A percentile compares a stretch with the other conserved stretches of the same genome.
These are phyloP conservation scores for Pelargonium australe DNA, from an alignment of 441 rosid species.

Conservation along the genomic window DNA sequence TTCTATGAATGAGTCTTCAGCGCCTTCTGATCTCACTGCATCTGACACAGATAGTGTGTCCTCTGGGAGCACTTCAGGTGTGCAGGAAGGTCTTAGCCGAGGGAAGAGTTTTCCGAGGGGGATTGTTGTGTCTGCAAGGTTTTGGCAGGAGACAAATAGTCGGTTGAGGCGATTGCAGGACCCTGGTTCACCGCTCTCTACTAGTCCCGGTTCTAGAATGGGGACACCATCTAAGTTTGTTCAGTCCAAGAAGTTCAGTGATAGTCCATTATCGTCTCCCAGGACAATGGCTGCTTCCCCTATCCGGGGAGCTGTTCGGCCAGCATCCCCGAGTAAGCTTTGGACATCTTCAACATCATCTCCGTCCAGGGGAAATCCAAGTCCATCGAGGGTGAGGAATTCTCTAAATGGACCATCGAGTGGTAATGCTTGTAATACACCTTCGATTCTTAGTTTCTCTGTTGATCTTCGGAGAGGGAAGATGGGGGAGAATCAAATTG, in stretches of 20 bases:
- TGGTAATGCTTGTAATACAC: conserved; percentile 36
- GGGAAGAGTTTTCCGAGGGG: conserved; percentile 37
- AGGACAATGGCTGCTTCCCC: conserved; percentile 57
- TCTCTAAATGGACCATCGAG: conserved; percentile 30
- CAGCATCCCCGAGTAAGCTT: conserved; percentile 63
- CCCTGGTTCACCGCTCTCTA: conserved; percentile 46
- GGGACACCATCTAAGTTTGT: conserved; percentile 36
- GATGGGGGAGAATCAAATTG: conserved; percentile 48
- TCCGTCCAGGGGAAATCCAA: conserved; percentile 42
- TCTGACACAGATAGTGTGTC: conserved; percentile 63
- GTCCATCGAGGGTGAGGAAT: conserved; percentile 53
- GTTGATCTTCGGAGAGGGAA: conserved; percentile 64
- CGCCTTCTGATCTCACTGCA: conserved; percentile 38
- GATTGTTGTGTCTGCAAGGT: conserved; percentile 44
- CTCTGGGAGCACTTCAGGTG: conserved; percentile 52
- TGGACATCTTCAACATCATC: conserved; percentile 45
- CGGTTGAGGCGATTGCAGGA: conserved; percentile 63
- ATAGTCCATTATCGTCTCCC: conserved; percentile 36
- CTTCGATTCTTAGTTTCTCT: conserved; percentile 63
- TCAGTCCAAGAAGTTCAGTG: conserved; percentile 50
- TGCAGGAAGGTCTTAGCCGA: conserved; percentile 39
- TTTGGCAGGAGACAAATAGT: conserved; percentile 74
- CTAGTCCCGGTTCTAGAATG: conserved; percentile 42
- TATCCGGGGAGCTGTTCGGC: conserved; percentile 37
- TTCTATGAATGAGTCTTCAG: conserved; percentile 31